Evolutionary conservation across 495 filamentous ascomycete species (phyloP), one percentile per base, ranked within the genome.

Genomic region (Entonaema liquescens): DNA sequence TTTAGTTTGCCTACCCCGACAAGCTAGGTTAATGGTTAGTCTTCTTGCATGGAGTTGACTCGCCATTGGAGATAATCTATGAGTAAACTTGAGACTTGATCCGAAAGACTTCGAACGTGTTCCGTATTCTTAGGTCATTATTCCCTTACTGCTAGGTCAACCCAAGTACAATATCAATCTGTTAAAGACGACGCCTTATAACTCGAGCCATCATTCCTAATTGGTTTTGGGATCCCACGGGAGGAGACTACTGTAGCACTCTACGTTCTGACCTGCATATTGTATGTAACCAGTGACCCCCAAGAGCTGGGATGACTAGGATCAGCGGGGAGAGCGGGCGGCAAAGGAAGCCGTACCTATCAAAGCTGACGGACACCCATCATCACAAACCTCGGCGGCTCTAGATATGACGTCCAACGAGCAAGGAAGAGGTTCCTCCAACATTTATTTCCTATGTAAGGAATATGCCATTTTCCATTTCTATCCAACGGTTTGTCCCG

Each of bases 181-280:
- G 56, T 61, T 23, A 50, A 25, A 2, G 49, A 11, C 12, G 29
- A 49, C 33, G 53, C 33, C n/a, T 21, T 29, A 68, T 26, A 9
- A 12, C 29, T 62, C 61, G 33, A 61, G 60, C 60, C 28, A 31
- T 59, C 5, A 56, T 15, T 11, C 59, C 31, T 26, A 42, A 72
- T 72, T 65, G 55, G 49, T 35, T 15, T 3, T 62, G 17, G 44
- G 59, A 23, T 64, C 56, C 49, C 55, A 62, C 29, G 26, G 17
- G 17, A 53, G 40, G 56, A 57, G 11, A 57, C 53, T 47, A 55
- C 25, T 26, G 23, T 53, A 47, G 61, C 62, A 58, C 47, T 50
- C 40, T 73, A 65, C 70, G 53, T 69, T 57, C 52, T 62, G 61
- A 73, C 65, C 61, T 66, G 70, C 70, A 73, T 69, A 38, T 25